Percentiles rank a stretch among this genome's conserved stretches.
Evolutionary conservation across 192 early-diverging fungal species (phyloP).

Genomic region (Linnemannia exigua): DNA sequence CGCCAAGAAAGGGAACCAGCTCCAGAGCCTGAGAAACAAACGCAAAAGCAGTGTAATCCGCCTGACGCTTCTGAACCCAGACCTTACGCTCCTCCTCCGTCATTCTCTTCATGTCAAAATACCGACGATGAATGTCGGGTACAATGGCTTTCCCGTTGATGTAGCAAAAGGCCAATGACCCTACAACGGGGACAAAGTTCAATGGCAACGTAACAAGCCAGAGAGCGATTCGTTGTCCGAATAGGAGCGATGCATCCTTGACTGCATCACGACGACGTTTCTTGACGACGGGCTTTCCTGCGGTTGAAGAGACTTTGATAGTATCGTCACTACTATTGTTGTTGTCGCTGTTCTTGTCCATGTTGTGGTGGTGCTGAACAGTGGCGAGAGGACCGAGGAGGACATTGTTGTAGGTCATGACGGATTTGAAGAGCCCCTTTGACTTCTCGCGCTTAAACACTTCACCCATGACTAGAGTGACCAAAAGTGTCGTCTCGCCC

Average conservation of each 20-base stretch:
- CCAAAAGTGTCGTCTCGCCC: slow-evolving; percentile 37
- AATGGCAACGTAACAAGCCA: slow-evolving; percentile 40
- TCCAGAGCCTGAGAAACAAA: slow-evolving; percentile 38
- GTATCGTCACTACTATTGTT: slow-evolving; percentile 8
- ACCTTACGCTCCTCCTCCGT: slow-evolving; percentile 21
- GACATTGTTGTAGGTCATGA: slow-evolving; percentile 15
- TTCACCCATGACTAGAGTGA: slow-evolving; percentile 41
- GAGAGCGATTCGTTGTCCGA: slow-evolving; percentile 22
- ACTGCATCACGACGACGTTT: slow-evolving; percentile 17
- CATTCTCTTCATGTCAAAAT: slow-evolving; percentile 39
- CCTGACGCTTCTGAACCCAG: slow-evolving; percentile 24
- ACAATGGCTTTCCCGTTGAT: slow-evolving; percentile 34
- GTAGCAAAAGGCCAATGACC: slow-evolving; percentile 32
- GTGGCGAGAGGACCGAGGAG: slow-evolving; percentile 29
- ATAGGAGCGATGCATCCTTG: slow-evolving; percentile 11
- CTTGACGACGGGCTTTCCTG: not conserved
- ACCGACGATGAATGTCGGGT: slow-evolving; percentile 30
- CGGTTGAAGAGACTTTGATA: slow-evolving; percentile 2
- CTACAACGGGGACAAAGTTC: slow-evolving; percentile 35
- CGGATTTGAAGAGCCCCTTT: slow-evolving; percentile 26
- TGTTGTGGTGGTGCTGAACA: slow-evolving; percentile 5
- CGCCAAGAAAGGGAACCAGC: slow-evolving; percentile 28
- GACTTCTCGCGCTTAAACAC: slow-evolving; percentile 32
- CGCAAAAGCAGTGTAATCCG: slow-evolving; percentile 22
- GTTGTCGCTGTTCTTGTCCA: not conserved